Evolutionary conservation across 2,329 filamentous ascomycete genomes (phyloP).

Genomic region (Aspergillus japonicus): DNA sequence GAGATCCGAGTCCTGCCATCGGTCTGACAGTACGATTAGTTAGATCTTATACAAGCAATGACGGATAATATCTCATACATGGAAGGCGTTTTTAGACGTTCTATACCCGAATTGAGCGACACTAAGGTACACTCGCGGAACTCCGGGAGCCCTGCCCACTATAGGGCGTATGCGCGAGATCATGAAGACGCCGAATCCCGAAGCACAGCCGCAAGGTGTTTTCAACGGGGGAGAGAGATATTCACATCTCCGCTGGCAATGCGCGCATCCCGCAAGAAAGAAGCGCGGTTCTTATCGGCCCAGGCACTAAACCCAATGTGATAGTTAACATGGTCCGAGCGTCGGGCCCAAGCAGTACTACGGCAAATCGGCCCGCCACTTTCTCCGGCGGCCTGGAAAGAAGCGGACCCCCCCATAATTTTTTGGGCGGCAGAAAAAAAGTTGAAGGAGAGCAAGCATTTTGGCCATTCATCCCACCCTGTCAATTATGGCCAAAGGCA

Average conservation of each 20-base stretch:
- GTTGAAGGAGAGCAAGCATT: conserved; percentile 25
- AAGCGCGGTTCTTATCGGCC: not conserved
- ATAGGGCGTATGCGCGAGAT: conserved; percentile 26
- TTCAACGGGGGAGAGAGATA: not conserved
- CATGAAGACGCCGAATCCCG: conserved; percentile 22
- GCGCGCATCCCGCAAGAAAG: not conserved
- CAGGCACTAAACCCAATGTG: not conserved
- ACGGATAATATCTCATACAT: conserved; percentile 33
- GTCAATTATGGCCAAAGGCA: conserved; percentile 39
- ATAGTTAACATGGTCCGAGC: not conserved
- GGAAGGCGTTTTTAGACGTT: conserved; percentile 27
- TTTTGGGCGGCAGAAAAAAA: conserved; percentile 36
- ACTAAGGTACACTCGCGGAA: conserved; percentile 28
- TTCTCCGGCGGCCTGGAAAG: conserved; percentile 27
- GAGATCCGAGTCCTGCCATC: conserved; percentile 65
- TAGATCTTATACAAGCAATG: not conserved
- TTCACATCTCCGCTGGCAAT: not conserved
- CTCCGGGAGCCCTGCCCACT: conserved; percentile 25
- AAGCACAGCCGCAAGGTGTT: not conserved
- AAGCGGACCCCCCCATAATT: conserved; percentile 13
- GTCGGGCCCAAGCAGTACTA: not conserved
- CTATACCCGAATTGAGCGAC: conserved; percentile 17
- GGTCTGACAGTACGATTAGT: conserved; percentile 38
- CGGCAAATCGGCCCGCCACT: conserved; percentile 18
- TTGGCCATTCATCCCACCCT: conserved; percentile 17